These are phyloP conservation scores for Penicillium sp. DNA, from an alignment of 2,329 filamentous ascomycete genomes.

Conservation along the genomic window DNA sequence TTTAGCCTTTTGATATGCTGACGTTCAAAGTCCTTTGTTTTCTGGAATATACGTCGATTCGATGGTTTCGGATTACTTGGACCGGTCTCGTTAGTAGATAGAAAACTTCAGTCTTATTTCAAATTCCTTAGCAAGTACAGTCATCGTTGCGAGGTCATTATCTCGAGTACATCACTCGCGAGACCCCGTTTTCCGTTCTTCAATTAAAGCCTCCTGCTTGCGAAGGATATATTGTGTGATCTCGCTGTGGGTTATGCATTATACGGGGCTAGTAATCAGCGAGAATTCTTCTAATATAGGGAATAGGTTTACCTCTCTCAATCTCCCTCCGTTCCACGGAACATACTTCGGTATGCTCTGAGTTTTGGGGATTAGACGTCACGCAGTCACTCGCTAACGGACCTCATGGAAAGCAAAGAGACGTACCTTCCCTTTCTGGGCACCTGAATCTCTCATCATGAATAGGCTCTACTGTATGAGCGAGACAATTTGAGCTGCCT, in stretches of 20 bases:
- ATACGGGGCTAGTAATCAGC: constrained; percentile 10
- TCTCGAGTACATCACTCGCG: constrained; percentile 6
- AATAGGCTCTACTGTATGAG: too few relatives aligned
- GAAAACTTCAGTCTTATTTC: constrained; percentile 7
- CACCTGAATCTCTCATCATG: background rate
- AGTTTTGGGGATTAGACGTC: too few relatives aligned
- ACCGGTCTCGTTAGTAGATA: constrained; percentile 6
- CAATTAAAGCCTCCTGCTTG: background rate
- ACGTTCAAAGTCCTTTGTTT: background rate
- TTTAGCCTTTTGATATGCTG: constrained; percentile 18
- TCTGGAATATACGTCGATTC: background rate
- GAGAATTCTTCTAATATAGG: constrained; percentile 4
- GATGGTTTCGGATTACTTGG: background rate
- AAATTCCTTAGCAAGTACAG: constrained; percentile 9
- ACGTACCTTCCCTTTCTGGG: too few relatives aligned
- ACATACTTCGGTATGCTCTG: too few relatives aligned
- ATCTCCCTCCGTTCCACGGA: background rate
- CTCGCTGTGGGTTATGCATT: constrained; percentile 6
- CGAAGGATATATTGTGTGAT: constrained; percentile 6
- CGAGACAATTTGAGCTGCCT: too few relatives aligned
- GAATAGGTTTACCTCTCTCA: constrained; percentile 8
- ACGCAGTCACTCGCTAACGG: too few relatives aligned
- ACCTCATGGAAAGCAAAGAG: too few relatives aligned
- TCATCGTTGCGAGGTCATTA: constrained; percentile 11
- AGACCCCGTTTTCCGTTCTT: constrained; percentile 3